These are phyloP conservation scores for Neurospora intermedia DNA, from an alignment of 495 filamentous ascomycete genomes.

Conservation along the genomic window DNA sequence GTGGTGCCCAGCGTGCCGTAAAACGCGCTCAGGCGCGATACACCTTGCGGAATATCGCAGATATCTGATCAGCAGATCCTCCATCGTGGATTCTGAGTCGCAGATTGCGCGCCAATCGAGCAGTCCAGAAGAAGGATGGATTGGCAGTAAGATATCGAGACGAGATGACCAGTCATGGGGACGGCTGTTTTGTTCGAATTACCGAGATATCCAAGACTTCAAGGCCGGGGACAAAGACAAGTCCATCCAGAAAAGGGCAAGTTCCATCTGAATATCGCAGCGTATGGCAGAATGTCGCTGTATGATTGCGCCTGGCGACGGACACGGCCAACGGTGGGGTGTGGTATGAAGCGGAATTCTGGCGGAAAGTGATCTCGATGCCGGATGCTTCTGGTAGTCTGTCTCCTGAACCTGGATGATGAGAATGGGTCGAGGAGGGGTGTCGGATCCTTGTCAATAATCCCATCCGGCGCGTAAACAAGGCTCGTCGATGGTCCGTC, in stretches of 20 bases:
- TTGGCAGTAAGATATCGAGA: neutral
- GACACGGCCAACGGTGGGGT: slow-evolving; percentile 16
- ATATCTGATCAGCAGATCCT: neutral
- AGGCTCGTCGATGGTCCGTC: slow-evolving; percentile 33
- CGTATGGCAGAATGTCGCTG: neutral
- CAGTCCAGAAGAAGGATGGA: neutral
- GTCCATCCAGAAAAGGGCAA: slow-evolving; percentile 12
- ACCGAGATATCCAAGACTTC: neutral
- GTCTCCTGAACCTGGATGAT: slow-evolving; percentile 12
- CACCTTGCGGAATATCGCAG: neutral
- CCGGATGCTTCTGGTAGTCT: slow-evolving; percentile 11
- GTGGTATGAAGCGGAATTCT: slow-evolving; percentile 25
- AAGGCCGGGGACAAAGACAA: neutral
- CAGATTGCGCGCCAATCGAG: neutral
- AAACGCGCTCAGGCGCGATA: neutral
- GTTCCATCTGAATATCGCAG: slow-evolving; percentile 10
- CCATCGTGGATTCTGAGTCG: neutral
- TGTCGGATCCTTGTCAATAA: slow-evolving; percentile 26
- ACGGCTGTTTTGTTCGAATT: neutral
- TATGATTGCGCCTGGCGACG: neutral
- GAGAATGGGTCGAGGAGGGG: slow-evolving; percentile 17
- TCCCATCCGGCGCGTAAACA: slow-evolving; percentile 40
- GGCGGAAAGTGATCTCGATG: neutral
- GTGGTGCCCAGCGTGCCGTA: neutral
- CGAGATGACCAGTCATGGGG: neutral